phyloP scores from a whole-genome alignment of 306 rosid species.

The Corylus americana region DNA sequence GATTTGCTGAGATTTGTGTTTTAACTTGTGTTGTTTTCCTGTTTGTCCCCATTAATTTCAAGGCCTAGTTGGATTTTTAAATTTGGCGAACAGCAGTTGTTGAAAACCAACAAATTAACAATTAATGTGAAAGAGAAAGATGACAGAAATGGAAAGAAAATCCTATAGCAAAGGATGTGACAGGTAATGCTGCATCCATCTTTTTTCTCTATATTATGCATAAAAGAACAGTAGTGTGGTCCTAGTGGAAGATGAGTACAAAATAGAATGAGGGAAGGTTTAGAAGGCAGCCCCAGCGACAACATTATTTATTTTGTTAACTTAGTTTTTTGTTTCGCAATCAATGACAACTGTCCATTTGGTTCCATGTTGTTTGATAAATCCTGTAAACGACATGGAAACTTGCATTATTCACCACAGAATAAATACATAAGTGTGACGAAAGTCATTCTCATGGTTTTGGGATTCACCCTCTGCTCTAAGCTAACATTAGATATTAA shows the following conservation, averaged over 20 bases:
- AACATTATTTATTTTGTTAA: background rate
- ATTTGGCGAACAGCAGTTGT: slow-evolving; percentile 5
- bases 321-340: background rate
- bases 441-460: background rate
- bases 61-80: background rate
- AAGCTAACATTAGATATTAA: no score
- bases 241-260: background rate
- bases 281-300: background rate
- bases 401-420: no score
- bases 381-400: no score
- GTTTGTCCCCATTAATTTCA: slow-evolving; percentile 13
- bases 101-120: background rate
- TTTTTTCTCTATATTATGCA: background rate
- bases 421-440: background rate
- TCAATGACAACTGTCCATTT: background rate
- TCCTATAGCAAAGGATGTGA: slow-evolving; percentile 30
- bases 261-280: background rate
- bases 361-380: background rate
- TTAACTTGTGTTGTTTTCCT: slow-evolving; percentile 10
- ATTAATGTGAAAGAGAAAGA: slow-evolving; percentile 12
- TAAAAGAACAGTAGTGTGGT: background rate
- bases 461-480: background rate
- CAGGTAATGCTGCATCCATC: slow-evolving; percentile 15
- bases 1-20: slow-evolving; percentile 19
- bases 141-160: slow-evolving; percentile 7